phyloP scores from a whole-genome alignment of 1,284 basidiomycete species.

The Cutaneotrichosporon curvatum region DNA sequence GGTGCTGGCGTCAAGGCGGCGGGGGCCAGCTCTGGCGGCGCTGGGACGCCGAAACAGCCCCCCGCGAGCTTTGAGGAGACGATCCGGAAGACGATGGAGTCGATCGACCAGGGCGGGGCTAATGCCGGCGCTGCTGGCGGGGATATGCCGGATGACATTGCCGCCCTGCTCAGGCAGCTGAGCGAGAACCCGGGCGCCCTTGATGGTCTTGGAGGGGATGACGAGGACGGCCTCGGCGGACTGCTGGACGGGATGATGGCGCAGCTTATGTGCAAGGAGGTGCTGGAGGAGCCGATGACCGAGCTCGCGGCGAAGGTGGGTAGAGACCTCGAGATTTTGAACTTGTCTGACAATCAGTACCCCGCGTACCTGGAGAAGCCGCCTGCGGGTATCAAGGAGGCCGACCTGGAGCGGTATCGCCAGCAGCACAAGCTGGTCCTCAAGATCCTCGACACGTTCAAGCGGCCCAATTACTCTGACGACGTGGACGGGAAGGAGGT shows the following conservation, averaged over 20 bases:
- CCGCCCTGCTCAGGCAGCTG: conserved; percentile 32
- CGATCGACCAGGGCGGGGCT: conserved; percentile 54
- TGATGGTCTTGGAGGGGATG: conserved; percentile 39
- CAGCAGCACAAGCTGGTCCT: conserved; percentile 60
- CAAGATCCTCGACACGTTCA: conserved; percentile 67
- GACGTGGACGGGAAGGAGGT: conserved; percentile 50
- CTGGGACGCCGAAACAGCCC: conserved; percentile 7
- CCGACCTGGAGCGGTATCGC: conserved; percentile 64
- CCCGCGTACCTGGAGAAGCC: conserved; percentile 62
- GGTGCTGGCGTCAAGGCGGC: not conserved
- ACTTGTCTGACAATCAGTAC: conserved; percentile 54
- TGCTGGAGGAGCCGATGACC: conserved; percentile 84
- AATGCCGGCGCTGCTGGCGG: conserved; percentile 29
- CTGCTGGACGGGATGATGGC: conserved; percentile 88
- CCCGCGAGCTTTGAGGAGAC: conserved; percentile 63
- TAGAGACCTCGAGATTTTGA: no score
- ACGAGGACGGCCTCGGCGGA: conserved; percentile 62
- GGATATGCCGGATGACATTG: conserved; percentile 23
- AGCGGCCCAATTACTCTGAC: conserved; percentile 60
- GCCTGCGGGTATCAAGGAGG: conserved; percentile 53
- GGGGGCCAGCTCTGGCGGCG: not conserved
- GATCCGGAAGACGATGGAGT: conserved; percentile 72
- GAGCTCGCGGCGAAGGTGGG: conserved; percentile 76
- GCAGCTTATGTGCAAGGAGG: conserved; percentile 87
- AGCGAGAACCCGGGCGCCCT: conserved; percentile 52